A percentile compares a stretch with the other conserved stretches of the same genome.
Conservation (phyloP, 768 basidiomycete genomes). For the Tubosaeta sp. region DNA sequence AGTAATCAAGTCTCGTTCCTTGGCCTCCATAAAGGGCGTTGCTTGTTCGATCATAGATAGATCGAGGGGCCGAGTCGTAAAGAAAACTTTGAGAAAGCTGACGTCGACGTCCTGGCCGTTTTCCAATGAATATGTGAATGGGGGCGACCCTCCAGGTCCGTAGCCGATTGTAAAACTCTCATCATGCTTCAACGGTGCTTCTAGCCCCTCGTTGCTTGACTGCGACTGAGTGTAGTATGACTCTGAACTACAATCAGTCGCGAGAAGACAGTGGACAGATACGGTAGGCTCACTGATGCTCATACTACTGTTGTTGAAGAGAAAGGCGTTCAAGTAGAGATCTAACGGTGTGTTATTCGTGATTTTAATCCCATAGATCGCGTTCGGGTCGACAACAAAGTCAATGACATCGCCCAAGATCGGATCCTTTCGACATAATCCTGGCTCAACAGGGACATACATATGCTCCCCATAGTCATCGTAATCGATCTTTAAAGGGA, state of each 20-base stretch:
- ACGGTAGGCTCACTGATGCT: constrained; percentile 27
- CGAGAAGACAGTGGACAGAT: not conserved
- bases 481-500: not conserved
- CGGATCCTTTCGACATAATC: constrained; percentile 2
- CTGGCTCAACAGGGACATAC: not conserved
- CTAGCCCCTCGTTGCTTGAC: not conserved
- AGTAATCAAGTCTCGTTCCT: not conserved
- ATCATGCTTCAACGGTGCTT: constrained; percentile 5
- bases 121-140: constrained; percentile 6
- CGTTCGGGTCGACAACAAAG: constrained; percentile 20
- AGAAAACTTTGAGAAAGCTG: constrained; percentile 42
- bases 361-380: constrained; percentile 30
- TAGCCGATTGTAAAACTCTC: constrained; percentile 36
- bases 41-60: constrained; percentile 32
- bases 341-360: constrained; percentile 4
- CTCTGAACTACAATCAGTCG: constrained; percentile 1
- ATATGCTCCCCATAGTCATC: not conserved
- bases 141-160: constrained; percentile 25
- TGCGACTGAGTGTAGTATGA: constrained; percentile 6
- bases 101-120: constrained; percentile 34
- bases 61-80: constrained; percentile 35
- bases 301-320: constrained; percentile 40
- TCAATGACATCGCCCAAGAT: constrained; percentile 6
- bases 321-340: constrained; percentile 39
- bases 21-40: constrained; percentile 25